phyloP scores from a whole-genome alignment of 352 stramenopile species.

The Phytophthora palmivora region DNA sequence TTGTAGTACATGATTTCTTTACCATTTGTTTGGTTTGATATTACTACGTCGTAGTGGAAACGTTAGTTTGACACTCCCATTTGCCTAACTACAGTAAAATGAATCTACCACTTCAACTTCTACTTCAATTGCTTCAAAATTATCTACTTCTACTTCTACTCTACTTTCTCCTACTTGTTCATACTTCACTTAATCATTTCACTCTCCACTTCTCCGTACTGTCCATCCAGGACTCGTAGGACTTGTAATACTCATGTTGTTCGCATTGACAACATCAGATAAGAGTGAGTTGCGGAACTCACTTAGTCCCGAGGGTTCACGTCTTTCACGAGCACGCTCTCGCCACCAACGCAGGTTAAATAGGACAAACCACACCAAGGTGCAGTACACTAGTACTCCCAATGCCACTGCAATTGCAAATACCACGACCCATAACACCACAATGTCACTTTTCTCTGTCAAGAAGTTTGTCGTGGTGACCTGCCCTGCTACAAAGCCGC shows the following conservation, averaged over 20 bases:
- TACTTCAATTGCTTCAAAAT: background rate
- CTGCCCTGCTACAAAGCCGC: constrained; percentile 43
- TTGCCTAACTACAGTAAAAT: too few relatives aligned
- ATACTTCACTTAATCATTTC: constrained; percentile 5
- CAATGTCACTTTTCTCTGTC: constrained; percentile 35
- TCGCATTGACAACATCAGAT: constrained; percentile 16
- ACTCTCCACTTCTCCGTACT: constrained; percentile 3
- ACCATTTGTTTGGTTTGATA: background rate
- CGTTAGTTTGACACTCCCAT: too few relatives aligned
- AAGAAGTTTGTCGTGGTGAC: constrained; percentile 50
- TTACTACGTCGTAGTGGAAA: too few relatives aligned
- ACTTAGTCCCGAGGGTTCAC: constrained; percentile 24
- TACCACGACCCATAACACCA: constrained; percentile 55
- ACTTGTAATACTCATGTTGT: constrained; percentile 15
- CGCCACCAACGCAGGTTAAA: constrained; percentile 57
- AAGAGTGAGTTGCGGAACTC: constrained; percentile 29
- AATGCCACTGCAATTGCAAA: constrained; percentile 53
- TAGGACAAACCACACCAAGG: constrained; percentile 43
- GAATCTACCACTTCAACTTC: background rate
- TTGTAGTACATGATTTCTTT: constrained; percentile 23
- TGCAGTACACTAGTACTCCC: constrained; percentile 56
- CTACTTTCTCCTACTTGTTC: constrained; percentile 12
- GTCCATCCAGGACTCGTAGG: constrained; percentile 20
- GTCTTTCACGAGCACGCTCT: constrained; percentile 17
- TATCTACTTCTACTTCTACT: constrained; percentile 6